phyloP scores from a whole-genome alignment of 441 rosid genomes.

The Macaranga tanarius region DNA sequence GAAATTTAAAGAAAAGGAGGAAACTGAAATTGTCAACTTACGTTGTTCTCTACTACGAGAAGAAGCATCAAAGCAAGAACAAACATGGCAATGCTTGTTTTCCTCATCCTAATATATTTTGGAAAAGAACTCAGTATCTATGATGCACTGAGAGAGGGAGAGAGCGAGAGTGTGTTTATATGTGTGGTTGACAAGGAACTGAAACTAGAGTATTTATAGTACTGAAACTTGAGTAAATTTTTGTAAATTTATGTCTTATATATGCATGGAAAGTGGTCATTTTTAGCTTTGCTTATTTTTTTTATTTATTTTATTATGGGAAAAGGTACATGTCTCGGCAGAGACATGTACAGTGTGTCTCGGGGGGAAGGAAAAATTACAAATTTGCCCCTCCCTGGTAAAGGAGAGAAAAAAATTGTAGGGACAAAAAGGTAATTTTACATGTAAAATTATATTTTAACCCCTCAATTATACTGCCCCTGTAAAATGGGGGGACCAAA shows the following conservation, averaged over 20 bases:
- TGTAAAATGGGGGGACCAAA: too few relatives aligned
- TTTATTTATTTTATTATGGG: not conserved
- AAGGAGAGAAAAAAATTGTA: too few relatives aligned
- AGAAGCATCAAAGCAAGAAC: constrained; percentile 23
- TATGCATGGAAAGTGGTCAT: not conserved
- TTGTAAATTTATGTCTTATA: not conserved
- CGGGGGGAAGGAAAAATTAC: too few relatives aligned
- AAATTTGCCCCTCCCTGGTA: too few relatives aligned
- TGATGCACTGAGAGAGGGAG: not conserved
- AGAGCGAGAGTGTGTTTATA: constrained; percentile 2
- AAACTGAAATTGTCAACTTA: constrained; percentile 12
- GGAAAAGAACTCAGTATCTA: too few relatives aligned
- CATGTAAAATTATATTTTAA: too few relatives aligned
- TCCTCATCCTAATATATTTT: constrained; percentile 16
- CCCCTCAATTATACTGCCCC: too few relatives aligned
- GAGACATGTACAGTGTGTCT: too few relatives aligned
- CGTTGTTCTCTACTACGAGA: constrained; percentile 23
- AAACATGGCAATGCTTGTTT: constrained; percentile 13
- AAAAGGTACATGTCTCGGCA: too few relatives aligned
- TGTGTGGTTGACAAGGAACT: not conserved
- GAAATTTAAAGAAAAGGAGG: not conserved
- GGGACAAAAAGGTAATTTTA: too few relatives aligned
- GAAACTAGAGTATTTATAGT: constrained; percentile 19
- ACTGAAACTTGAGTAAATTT: not conserved
- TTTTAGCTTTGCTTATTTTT: not conserved